A percentile compares a stretch with the other conserved stretches of the same genome.
phyloP scores from a whole-genome alignment of 352 stramenopile species.

The Globisporangium radiosum region DNA sequence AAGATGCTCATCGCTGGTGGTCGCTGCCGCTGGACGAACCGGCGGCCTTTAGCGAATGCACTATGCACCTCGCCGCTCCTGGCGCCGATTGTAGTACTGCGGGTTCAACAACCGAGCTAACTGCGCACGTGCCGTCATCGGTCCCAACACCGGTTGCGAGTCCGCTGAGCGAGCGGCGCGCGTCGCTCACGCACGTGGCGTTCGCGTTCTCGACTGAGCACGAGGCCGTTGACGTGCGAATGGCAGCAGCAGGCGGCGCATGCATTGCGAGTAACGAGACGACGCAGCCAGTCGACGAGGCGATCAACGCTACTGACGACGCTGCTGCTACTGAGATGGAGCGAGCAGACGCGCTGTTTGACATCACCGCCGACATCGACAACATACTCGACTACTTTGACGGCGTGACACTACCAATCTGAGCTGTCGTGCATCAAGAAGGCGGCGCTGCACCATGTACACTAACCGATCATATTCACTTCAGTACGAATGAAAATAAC shows the following conservation, averaged over 20 bases:
- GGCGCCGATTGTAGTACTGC: slow-evolving; percentile 14
- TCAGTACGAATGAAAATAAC: too few relatives aligned
- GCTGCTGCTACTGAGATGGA: background rate
- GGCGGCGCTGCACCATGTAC: background rate
- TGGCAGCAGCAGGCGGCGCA: background rate
- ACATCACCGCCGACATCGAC: slow-evolving; percentile 40
- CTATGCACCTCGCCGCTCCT: background rate
- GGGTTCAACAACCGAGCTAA: slow-evolving; percentile 14
- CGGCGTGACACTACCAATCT: slow-evolving; percentile 52
- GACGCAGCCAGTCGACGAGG: background rate
- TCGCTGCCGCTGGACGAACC: too few relatives aligned
- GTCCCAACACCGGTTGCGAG: slow-evolving; percentile 12
- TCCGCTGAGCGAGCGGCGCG: slow-evolving; percentile 3
- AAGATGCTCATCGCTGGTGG: too few relatives aligned
- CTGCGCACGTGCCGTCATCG: slow-evolving; percentile 20
- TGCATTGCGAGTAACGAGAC: background rate
- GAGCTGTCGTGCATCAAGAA: slow-evolving; percentile 4
- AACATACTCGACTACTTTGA: slow-evolving; percentile 78
- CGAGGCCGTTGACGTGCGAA: background rate
- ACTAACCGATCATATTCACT: background rate
- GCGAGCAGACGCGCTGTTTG: background rate
- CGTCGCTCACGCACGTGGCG: slow-evolving; percentile 1
- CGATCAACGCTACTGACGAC: too few relatives aligned
- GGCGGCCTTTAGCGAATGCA: too few relatives aligned
- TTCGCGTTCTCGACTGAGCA: background rate